Percentiles rank a stretch among this genome's conserved stretches.
Evolutionary conservation across 768 basidiomycete species (phyloP).

Genomic region (Suillus luteus): DNA sequence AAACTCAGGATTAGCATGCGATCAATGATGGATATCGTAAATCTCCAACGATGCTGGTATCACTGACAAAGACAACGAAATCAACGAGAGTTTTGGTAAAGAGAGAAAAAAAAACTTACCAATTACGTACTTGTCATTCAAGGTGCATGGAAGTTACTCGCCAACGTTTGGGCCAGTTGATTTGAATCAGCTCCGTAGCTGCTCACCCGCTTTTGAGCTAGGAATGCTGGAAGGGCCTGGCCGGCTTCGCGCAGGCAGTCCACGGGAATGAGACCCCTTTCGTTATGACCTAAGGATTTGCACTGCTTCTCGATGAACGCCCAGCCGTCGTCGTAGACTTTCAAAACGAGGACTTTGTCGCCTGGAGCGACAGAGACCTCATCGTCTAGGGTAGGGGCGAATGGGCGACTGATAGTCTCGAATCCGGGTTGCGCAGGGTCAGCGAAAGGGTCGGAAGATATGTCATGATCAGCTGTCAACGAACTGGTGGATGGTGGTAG

Average conservation of each 20-base stretch:
- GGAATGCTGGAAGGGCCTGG: constrained; percentile 50
- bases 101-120: not conserved
- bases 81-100: not conserved
- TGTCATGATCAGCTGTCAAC: not conserved
- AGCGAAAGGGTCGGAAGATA: constrained; percentile 35
- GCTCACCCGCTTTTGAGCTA: constrained; percentile 50
- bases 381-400: constrained; percentile 55
- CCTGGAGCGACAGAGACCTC: constrained; percentile 55
- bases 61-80: not conserved
- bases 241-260: constrained; percentile 59
- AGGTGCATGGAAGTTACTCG: not conserved
- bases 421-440: constrained; percentile 37
- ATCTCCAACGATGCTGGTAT: not conserved
- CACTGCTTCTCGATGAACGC: constrained; percentile 54
- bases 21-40: constrained; percentile 3
- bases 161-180: not conserved
- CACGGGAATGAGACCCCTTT: constrained; percentile 64
- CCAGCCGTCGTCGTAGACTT: constrained; percentile 74
- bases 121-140: not conserved
- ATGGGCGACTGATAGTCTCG: constrained; percentile 57
- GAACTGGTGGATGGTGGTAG: constrained; percentile 10
- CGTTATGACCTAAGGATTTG: constrained; percentile 7
- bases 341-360: constrained; percentile 54
- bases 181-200: constrained; percentile 29
- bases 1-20: not conserved